A percentile compares a stretch with the other conserved stretches of the same genome.
Conservation (phyloP, 345 rosid species). For the Streptanthus diversifolius region DNA sequence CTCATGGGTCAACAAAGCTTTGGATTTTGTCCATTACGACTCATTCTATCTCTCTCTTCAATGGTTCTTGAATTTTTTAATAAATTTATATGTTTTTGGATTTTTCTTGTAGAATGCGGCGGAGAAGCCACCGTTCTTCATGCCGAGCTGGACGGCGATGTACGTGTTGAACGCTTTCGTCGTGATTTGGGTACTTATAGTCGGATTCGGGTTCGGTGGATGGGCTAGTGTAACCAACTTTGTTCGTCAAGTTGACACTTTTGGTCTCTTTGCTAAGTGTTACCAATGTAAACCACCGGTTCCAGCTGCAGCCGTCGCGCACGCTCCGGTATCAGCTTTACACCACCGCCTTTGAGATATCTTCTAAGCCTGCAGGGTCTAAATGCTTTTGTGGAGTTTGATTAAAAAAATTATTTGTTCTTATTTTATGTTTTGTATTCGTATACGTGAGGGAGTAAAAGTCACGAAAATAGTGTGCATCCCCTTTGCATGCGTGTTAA, state of each 20-base stretch:
- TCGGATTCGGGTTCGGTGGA: constrained; percentile 98
- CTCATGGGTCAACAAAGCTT: constrained; percentile 27
- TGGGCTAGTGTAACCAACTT: constrained; percentile 99
- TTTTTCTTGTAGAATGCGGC: constrained; percentile 72
- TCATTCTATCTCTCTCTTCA: neutral
- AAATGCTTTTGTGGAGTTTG: constrained; percentile 24
- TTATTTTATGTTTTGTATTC: constrained; percentile 46
- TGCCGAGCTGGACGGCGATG: constrained; percentile 95
- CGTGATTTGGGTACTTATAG: constrained; percentile 75
- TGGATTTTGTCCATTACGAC: constrained; percentile 32
- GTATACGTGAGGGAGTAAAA: constrained; percentile 49
- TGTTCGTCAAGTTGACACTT: constrained; percentile 74
- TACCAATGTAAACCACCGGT: constrained; percentile 87
- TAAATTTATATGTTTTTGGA: neutral
- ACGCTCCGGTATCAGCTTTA: constrained; percentile 33
- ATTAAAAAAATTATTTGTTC: neutral
- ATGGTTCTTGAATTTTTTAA: constrained; percentile 1
- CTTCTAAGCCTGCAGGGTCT: neutral
- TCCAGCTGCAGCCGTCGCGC: constrained; percentile 37
- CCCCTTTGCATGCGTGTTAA: constrained; percentile 55
- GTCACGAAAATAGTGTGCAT: constrained; percentile 32
- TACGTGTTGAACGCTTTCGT: constrained; percentile 66
- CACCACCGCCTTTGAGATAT: constrained; percentile 44
- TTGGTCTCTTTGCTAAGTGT: constrained; percentile 96
- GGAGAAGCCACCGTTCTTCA: constrained; percentile 81